These are phyloP conservation scores for Beta corolliflora DNA, from an alignment of 179 eudicot genomes.

Conservation along the genomic window DNA sequence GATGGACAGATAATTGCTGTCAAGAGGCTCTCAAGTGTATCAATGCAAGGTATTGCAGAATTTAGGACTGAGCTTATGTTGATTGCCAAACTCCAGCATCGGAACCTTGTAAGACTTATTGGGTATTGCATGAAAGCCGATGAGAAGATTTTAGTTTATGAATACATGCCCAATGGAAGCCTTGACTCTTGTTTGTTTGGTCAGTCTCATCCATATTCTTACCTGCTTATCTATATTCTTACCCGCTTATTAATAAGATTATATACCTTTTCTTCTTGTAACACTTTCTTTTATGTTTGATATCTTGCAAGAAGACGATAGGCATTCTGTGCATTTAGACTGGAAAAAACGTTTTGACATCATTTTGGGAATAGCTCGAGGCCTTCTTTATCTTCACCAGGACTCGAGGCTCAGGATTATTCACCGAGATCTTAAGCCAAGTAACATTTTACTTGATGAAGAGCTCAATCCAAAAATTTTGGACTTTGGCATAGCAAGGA, in stretches of 20 bases:
- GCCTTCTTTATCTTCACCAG: conserved; percentile 35
- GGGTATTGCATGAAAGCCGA: conserved; percentile 30
- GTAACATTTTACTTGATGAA: conserved; percentile 35
- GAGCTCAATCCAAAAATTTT: conserved; percentile 36
- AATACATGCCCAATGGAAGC: conserved; percentile 36
- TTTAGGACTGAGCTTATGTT: conserved; percentile 33
- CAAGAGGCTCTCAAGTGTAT: conserved; percentile 33
- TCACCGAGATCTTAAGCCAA: conserved; percentile 37
- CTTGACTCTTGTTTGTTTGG: conserved; percentile 34
- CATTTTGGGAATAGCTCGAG: conserved; percentile 29
- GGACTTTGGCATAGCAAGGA: conserved; percentile 39
- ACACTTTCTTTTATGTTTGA: neutral
- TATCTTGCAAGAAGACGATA: conserved; percentile 19
- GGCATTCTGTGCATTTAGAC: conserved; percentile 17
- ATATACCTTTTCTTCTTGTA: neutral
- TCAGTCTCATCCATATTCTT: conserved; percentile 2
- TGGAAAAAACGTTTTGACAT: conserved; percentile 33
- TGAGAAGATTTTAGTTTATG: conserved; percentile 34
- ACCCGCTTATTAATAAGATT: neutral
- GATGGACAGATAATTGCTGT: conserved; percentile 32
- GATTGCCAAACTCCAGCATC: conserved; percentile 39
- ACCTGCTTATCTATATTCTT: neutral
- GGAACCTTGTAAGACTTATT: conserved; percentile 34
- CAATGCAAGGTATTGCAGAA: conserved; percentile 31
- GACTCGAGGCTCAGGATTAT: conserved; percentile 33